Evolutionary conservation across 352 stramenopile genomes (phyloP).

Genomic region (Globisporangium uncinulatum): DNA sequence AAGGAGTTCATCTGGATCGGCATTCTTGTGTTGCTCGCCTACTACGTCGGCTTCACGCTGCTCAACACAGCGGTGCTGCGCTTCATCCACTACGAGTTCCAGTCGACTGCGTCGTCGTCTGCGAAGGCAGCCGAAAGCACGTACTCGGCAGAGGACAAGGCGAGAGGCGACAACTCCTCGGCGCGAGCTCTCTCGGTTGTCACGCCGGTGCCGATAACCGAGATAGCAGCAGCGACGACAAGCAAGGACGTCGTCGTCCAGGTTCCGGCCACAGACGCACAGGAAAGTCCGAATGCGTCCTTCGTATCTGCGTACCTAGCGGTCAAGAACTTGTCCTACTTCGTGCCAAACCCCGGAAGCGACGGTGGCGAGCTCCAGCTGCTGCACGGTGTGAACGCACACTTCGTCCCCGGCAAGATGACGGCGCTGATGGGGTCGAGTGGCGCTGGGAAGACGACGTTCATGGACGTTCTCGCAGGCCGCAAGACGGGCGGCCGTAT

Average conservation of each 20-base stretch:
- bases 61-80: conserved; percentile 30
- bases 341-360: conserved; percentile 32
- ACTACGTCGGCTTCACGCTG: conserved; percentile 38
- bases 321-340: conserved; percentile 31
- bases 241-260: conserved; percentile 10
- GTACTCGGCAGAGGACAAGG: conserved; percentile 7
- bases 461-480: conserved; percentile 46
- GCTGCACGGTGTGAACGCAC: conserved; percentile 27
- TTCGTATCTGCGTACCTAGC: conserved; percentile 26
- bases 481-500: conserved; percentile 48
- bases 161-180: conserved; percentile 2
- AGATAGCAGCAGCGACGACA: background rate
- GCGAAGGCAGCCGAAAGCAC: background rate
- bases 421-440: conserved; percentile 61
- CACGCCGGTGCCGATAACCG: background rate
- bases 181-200: background rate
- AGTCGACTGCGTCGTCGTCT: conserved; percentile 5
- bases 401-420: conserved; percentile 37
- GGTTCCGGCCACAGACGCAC: conserved; percentile 1
- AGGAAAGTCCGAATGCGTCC: background rate
- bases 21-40: conserved; percentile 25
- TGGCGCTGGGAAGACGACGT: conserved; percentile 51
- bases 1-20: conserved; percentile 35
- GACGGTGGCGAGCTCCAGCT: conserved; percentile 25
- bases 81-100: conserved; percentile 28